Evolutionary conservation across 805 yeast genomes (phyloP).

Genomic region (Saturnispora sanitii): DNA sequence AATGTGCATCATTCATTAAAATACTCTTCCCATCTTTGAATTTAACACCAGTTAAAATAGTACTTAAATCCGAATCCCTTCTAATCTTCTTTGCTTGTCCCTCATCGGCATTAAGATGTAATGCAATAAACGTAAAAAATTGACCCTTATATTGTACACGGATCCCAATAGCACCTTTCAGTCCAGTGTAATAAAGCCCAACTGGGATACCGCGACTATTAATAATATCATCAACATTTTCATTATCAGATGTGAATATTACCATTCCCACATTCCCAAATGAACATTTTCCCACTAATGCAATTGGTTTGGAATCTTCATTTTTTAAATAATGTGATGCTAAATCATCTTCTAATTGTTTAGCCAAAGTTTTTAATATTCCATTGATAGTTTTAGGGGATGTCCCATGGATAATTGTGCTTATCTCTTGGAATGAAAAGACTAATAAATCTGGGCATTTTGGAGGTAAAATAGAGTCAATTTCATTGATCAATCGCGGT

Average conservation of each 20-base stretch:
- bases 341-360: slow-evolving; percentile 29
- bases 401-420: slow-evolving; percentile 46
- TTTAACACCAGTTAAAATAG: slow-evolving; percentile 42
- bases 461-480: slow-evolving; percentile 13
- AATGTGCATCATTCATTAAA: slow-evolving; percentile 44
- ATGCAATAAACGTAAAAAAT: slow-evolving; percentile 51
- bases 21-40: slow-evolving; percentile 49
- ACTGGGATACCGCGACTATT: slow-evolving; percentile 31
- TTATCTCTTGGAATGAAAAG: slow-evolving; percentile 60
- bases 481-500: slow-evolving; percentile 24
- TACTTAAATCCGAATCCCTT: slow-evolving; percentile 45
- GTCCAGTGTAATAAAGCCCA: slow-evolving; percentile 51
- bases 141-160: slow-evolving; percentile 32
- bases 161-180: slow-evolving; percentile 69
- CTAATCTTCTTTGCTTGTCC: slow-evolving; percentile 38
- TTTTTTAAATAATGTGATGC: slow-evolving; percentile 26
- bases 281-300: slow-evolving; percentile 34
- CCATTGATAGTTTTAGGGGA: slow-evolving; percentile 30
- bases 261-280: slow-evolving; percentile 52
- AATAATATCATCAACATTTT: slow-evolving; percentile 17
- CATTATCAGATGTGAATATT: slow-evolving; percentile 34
- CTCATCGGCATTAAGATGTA: slow-evolving; percentile 75
- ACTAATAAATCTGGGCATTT: slow-evolving; percentile 37
- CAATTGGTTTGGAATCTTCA: no score
- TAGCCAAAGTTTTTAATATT: slow-evolving; percentile 30